Percentiles rank a stretch among this genome's conserved stretches.
These are phyloP conservation scores for Xerocomus spinulosus DNA, from an alignment of 768 basidiomycete species.

Conservation along the genomic window DNA sequence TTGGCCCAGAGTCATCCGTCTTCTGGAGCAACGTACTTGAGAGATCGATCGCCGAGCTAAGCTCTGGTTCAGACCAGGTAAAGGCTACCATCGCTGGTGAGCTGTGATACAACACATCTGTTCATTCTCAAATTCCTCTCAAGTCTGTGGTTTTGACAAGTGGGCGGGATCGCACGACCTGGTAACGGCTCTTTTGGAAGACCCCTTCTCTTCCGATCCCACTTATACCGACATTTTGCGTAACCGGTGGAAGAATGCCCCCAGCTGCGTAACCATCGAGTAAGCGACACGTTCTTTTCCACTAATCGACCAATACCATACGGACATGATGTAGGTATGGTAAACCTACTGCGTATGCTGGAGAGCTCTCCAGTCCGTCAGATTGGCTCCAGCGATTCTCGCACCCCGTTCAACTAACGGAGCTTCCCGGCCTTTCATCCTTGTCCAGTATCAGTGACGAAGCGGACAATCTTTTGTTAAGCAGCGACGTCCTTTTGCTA, in stretches of 20 bases:
- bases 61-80: constrained; percentile 30
- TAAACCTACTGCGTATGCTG: constrained; percentile 13
- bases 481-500: constrained; percentile 61
- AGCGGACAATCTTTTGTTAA: constrained; percentile 20
- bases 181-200: constrained; percentile 65
- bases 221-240: constrained; percentile 40
- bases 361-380: constrained; percentile 41
- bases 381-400: constrained; percentile 56
- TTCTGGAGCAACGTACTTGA: constrained; percentile 47
- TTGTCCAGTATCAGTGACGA: constrained; percentile 13
- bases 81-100: constrained; percentile 48
- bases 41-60: constrained; percentile 29
- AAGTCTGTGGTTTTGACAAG: constrained; percentile 58
- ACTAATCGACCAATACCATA: neutral
- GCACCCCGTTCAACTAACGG: constrained; percentile 45
- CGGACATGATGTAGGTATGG: constrained; percentile 18
- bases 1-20: constrained; percentile 30
- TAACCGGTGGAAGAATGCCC: constrained; percentile 44
- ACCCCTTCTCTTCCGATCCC: constrained; percentile 59
- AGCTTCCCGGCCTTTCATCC: constrained; percentile 27
- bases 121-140: constrained; percentile 1
- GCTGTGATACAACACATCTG: constrained; percentile 18
- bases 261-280: constrained; percentile 25
- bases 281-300: constrained; percentile 10
- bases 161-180: constrained; percentile 53